Evolutionary conservation across 805 yeast species (phyloP).

Genomic region (Metschnikowia vanudenii): DNA sequence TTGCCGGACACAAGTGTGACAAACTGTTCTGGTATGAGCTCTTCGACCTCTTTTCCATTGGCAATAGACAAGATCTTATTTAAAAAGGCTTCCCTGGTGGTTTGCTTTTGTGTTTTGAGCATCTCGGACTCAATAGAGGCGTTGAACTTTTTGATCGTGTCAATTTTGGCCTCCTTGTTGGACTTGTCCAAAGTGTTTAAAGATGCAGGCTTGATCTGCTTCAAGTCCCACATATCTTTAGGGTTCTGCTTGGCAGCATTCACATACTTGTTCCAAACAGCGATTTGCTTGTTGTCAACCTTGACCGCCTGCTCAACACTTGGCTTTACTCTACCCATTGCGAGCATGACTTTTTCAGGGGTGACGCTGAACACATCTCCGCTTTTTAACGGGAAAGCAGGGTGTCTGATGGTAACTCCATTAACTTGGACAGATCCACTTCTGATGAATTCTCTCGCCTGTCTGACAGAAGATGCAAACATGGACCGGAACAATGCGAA

Average conservation of each 20-base stretch:
- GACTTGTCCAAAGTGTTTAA: constrained; percentile 28
- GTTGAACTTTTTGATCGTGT: constrained; percentile 31
- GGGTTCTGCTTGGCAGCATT: constrained; percentile 57
- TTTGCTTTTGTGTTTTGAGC: constrained; percentile 40
- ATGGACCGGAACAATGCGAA: constrained; percentile 86
- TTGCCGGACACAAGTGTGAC: constrained; percentile 14
- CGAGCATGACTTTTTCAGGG: constrained; percentile 81
- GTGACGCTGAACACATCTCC: constrained; percentile 87
- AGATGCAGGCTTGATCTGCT: constrained; percentile 41
- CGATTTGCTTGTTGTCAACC: constrained; percentile 69
- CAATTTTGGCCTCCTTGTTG: constrained; percentile 13
- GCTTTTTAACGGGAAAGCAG: constrained; percentile 70
- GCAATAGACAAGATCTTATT: constrained; percentile 39
- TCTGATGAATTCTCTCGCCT: constrained; percentile 84
- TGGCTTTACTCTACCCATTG: constrained; percentile 85
- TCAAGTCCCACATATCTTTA: constrained; percentile 51
- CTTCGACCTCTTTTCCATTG: constrained; percentile 25
- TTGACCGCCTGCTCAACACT: constrained; percentile 62
- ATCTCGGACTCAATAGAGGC: constrained; percentile 40
- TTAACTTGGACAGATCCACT: constrained; percentile 84
- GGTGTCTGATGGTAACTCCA: constrained; percentile 74
- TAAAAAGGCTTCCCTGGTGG: constrained; percentile 49
- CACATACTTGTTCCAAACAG: constrained; percentile 74
- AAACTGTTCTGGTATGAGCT: constrained; percentile 19
- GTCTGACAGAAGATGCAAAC: constrained; percentile 92